phyloP scores from a whole-genome alignment of 169 alveolate species.

The Eimeria nieschulzi region DNA sequence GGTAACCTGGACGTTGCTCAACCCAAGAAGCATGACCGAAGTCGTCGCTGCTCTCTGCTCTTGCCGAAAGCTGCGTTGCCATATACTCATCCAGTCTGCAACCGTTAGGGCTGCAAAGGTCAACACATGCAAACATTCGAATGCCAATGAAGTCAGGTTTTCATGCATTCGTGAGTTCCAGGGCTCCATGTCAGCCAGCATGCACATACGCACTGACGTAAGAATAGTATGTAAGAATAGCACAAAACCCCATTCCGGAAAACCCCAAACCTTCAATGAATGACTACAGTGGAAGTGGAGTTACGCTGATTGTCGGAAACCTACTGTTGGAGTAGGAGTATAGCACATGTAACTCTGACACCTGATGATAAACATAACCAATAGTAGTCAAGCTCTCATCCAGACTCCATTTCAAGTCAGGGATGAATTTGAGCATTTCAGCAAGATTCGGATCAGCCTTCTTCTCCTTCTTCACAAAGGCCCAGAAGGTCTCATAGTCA shows the following conservation, averaged over 20 bases:
- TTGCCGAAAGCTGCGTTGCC: conserved; percentile 61
- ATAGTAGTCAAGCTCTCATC: conserved; percentile 44
- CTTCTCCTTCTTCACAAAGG: conserved; percentile 40
- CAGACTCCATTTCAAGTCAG: conserved; percentile 63
- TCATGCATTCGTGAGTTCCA: too few relatives aligned
- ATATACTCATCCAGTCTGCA: conserved; percentile 32
- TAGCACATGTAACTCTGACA: conserved; percentile 66
- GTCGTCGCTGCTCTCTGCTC: conserved; percentile 63
- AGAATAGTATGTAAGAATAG: too few relatives aligned
- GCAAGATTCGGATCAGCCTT: conserved; percentile 56
- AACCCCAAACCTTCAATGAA: background rate
- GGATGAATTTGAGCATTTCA: conserved; percentile 63
- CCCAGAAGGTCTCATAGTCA: conserved; percentile 55
- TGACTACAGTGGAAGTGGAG: too few relatives aligned
- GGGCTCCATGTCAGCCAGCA: too few relatives aligned
- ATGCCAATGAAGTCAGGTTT: background rate
- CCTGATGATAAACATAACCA: conserved; percentile 66
- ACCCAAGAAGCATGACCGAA: conserved; percentile 60
- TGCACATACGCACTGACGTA: too few relatives aligned
- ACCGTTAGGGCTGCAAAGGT: conserved; percentile 18
- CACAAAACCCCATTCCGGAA: too few relatives aligned
- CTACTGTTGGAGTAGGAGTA: conserved; percentile 66
- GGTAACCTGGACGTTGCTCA: conserved; percentile 53
- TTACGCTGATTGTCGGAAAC: background rate
- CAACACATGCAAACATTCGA: background rate